These are phyloP conservation scores for Cladophialophora bantiana DNA, from an alignment of 2,329 filamentous ascomycete genomes.

Conservation along the genomic window DNA sequence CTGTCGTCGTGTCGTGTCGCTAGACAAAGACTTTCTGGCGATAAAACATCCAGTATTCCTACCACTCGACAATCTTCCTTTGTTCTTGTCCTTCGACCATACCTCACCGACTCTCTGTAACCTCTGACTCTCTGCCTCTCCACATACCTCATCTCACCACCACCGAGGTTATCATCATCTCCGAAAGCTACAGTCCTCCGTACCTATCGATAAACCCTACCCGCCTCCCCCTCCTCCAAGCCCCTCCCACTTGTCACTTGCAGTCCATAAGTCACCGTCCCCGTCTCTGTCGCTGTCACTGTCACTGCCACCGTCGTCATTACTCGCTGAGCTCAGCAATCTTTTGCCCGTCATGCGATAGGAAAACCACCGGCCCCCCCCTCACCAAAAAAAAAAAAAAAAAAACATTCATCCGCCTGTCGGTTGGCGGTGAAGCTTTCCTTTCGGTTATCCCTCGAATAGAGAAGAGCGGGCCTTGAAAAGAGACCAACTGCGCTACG, in stretches of 20 bases:
- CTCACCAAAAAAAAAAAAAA: no score
- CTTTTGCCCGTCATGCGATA: slow-evolving; percentile 14
- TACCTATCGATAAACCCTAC: not conserved
- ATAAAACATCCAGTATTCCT: slow-evolving; percentile 3
- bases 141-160: not conserved
- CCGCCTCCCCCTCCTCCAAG: not conserved
- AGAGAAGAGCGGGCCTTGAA: slow-evolving; percentile 9
- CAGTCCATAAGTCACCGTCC: not conserved
- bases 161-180: not conserved
- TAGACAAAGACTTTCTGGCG: not conserved
- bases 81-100: not conserved
- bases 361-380: not conserved
- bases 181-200: not conserved
- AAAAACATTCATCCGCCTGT: not conserved
- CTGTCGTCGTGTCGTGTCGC: not conserved
- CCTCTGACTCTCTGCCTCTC: not conserved
- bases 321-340: slow-evolving; percentile 13
- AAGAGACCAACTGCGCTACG: not conserved
- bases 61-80: not conserved
- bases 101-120: not conserved
- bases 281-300: no score
- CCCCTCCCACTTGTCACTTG: not conserved
- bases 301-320: no score
- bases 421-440: slow-evolving; percentile 14
- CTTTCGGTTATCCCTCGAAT: slow-evolving; percentile 12